Percentiles rank a stretch among this genome's conserved stretches.
These are phyloP conservation scores for Periconia digitata DNA, from an alignment of 2,329 filamentous ascomycete species.

Conservation along the genomic window DNA sequence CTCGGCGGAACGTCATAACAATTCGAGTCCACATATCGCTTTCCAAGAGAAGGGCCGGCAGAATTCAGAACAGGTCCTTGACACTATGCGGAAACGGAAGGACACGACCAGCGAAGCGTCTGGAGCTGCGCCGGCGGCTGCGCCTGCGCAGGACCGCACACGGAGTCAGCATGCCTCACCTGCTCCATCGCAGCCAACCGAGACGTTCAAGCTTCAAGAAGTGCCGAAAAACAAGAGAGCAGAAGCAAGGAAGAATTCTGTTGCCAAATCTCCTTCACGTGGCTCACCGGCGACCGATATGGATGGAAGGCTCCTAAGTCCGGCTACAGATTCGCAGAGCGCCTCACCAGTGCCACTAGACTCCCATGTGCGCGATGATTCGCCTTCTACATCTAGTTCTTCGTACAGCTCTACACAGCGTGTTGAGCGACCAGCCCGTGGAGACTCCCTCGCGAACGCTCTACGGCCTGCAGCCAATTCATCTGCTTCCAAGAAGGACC, in stretches of 20 bases:
- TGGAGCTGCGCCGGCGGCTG: no score
- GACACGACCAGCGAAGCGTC: constrained; percentile 36
- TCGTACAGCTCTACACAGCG: constrained; percentile 44
- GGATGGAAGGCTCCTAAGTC: constrained; percentile 34
- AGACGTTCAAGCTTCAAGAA: constrained; percentile 74
- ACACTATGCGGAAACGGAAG: constrained; percentile 53
- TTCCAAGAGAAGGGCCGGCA: constrained; percentile 82
- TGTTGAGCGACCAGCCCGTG: constrained; percentile 56
- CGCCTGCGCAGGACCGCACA: constrained; percentile 53
- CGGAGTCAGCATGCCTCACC: constrained; percentile 41
- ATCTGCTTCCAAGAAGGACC: constrained; percentile 62
- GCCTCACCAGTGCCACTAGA: constrained; percentile 43
- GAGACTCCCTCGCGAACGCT: constrained; percentile 58
- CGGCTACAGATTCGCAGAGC: constrained; percentile 36
- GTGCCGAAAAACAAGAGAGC: constrained; percentile 67
- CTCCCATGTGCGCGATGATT: constrained; percentile 33
- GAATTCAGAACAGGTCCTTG: constrained; percentile 62
- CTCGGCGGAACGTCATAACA: constrained; percentile 47
- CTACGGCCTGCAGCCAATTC: constrained; percentile 41
- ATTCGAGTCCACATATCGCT: constrained; percentile 79
- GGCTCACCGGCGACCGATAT: constrained; percentile 47
- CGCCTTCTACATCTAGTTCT: constrained; percentile 36
- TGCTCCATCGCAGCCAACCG: constrained; percentile 33
- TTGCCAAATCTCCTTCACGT: constrained; percentile 44
- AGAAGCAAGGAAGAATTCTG: constrained; percentile 50